phyloP scores from a whole-genome alignment of 176 grass and related monocot genomes.

The Hordeum marinum region DNA sequence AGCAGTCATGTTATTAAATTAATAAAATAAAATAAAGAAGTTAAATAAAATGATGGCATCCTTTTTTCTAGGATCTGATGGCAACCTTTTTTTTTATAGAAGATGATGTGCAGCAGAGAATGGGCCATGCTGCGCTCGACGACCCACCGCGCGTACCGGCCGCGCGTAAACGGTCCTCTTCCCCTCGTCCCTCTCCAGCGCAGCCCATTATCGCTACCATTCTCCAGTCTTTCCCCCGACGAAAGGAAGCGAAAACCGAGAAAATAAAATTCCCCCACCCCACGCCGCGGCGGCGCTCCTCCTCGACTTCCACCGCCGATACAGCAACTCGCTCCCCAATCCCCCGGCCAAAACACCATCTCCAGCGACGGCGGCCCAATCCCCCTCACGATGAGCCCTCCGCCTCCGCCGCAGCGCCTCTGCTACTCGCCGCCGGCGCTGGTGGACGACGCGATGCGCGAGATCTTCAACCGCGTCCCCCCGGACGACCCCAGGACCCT shows the following conservation, averaged over 20 bases:
- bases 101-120: background rate
- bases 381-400: background rate
- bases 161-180: background rate
- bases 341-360: background rate
- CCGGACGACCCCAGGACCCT: background rate
- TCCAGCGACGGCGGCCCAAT: background rate
- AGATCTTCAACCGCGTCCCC: background rate
- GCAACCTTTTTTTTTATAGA: too few species aligned
- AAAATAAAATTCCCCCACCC: background rate
- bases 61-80: too few species aligned
- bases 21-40: too few species aligned
- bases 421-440: background rate
- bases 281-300: background rate
- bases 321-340: background rate
- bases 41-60: too few species aligned
- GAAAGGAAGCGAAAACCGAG: too few species aligned
- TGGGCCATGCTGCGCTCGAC: background rate
- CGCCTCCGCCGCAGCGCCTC: background rate
- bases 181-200: background rate
- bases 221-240: too few species aligned
- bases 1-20: too few species aligned
- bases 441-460: background rate
- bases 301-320: background rate
- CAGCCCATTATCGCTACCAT: background rate
- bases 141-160: background rate